A percentile compares a stretch with the other conserved stretches of the same genome.
Conservation (phyloP, 768 basidiomycete genomes). For the Suillus hirtellus region DNA sequence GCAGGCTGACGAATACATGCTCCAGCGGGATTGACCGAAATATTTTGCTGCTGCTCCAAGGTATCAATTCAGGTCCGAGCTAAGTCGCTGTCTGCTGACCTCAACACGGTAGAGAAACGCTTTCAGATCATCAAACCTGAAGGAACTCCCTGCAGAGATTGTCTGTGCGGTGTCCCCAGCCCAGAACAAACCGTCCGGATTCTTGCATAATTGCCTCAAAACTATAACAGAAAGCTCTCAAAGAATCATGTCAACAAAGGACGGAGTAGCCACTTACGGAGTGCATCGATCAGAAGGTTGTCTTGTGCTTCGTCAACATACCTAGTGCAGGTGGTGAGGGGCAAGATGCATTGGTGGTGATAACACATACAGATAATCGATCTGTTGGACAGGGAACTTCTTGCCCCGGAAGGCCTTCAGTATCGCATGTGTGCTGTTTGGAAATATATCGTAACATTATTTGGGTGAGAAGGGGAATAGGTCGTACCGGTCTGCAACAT, state of each 20-base stretch:
- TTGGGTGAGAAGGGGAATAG: neutral
- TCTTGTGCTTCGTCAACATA: constrained; percentile 80
- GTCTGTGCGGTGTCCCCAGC: constrained; percentile 82
- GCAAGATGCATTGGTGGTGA: neutral
- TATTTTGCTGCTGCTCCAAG: constrained; percentile 22
- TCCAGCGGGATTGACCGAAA: constrained; percentile 11
- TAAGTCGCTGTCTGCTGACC: neutral
- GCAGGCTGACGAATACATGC: constrained; percentile 26
- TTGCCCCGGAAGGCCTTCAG: constrained; percentile 33
- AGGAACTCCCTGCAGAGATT: constrained; percentile 74
- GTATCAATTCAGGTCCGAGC: neutral
- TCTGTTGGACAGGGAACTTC: constrained; percentile 33
- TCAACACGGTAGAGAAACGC: constrained; percentile 54
- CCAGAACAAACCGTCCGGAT: constrained; percentile 72
- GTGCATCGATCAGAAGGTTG: constrained; percentile 63
- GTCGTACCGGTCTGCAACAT: constrained; percentile 59
- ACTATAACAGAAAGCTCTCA: constrained; percentile 39
- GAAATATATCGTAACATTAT: constrained; percentile 1
- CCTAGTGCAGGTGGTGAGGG: constrained; percentile 32
- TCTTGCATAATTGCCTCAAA: constrained; percentile 58
- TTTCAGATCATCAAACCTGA: constrained; percentile 70
- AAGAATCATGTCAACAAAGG: neutral
- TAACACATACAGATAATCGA: constrained; percentile 55
- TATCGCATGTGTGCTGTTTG: constrained; percentile 51
- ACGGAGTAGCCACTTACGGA: constrained; percentile 39